Percentiles rank a stretch among this genome's conserved stretches.
Conservation (phyloP, 225 moss, liverwort and hornwort species). For the Physcomitrellopsis africana region DNA sequence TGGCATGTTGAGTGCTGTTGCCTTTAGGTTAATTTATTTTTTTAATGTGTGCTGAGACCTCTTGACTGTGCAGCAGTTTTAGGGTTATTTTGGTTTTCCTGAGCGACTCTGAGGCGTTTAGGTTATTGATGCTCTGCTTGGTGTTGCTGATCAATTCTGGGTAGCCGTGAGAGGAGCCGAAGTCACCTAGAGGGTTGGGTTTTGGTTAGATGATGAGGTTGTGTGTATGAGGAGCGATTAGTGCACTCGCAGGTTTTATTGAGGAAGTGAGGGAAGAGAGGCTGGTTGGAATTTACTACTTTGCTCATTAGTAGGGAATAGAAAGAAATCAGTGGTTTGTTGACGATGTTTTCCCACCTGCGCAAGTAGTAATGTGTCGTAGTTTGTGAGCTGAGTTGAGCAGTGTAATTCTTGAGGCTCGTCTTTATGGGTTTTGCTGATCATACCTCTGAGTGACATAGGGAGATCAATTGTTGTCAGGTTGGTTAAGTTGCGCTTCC, state of each 20-base stretch:
- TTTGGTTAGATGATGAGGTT: constrained; percentile 28
- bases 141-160: background rate
- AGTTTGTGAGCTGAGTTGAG: constrained; percentile 4
- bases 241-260: background rate
- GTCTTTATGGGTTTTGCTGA: constrained; percentile 22
- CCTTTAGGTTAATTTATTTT: constrained; percentile 29
- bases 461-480: background rate
- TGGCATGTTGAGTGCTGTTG: constrained; percentile 12
- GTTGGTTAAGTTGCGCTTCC: background rate
- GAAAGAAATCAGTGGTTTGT: background rate
- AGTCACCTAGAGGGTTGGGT: background rate
- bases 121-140: background rate
- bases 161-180: background rate
- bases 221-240: constrained; percentile 15
- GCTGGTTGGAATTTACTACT: too few species aligned
- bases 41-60: too few species aligned
- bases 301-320: too few species aligned
- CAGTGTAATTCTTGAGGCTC: constrained; percentile 7
- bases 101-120: too few species aligned
- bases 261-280: background rate
- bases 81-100: constrained; percentile 18
- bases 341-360: background rate
- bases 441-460: constrained; percentile 18
- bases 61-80: background rate
- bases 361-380: constrained; percentile 20